Percentiles rank a stretch among this genome's conserved stretches.
Evolutionary conservation across 2,329 filamentous ascomycete species (phyloP).

Genomic region (Dryadomyces quercus-mongolicae): DNA sequence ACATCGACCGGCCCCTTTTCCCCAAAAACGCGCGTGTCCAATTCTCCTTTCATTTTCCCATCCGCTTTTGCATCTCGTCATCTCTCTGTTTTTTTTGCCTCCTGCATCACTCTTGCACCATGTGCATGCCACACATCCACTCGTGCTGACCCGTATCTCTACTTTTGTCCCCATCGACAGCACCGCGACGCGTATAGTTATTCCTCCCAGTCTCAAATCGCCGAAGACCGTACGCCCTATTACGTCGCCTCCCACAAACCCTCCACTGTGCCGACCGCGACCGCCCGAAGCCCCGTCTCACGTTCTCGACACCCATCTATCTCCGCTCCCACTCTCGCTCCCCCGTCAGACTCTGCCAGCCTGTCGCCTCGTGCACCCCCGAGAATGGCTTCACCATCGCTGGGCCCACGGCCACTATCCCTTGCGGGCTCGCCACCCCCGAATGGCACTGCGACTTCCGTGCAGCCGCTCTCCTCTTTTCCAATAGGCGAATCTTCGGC

Average conservation of each 20-base stretch:
- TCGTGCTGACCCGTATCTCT: constrained; percentile 8
- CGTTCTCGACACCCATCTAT: constrained; percentile 25
- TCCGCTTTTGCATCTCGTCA: not conserved
- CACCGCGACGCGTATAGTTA: constrained; percentile 39
- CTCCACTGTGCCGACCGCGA: constrained; percentile 30
- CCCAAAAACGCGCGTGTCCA: not conserved
- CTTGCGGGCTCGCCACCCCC: constrained; percentile 22
- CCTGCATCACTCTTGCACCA: not conserved
- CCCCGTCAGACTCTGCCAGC: constrained; percentile 15
- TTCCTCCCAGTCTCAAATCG: constrained; percentile 19
- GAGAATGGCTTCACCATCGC: constrained; percentile 35
- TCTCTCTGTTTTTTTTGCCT: not conserved
- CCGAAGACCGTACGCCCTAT: constrained; percentile 25
- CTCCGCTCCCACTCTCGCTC: not conserved
- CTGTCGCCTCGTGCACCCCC: constrained; percentile 24
- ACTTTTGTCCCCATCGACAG: constrained; percentile 19
- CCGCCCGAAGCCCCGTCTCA: constrained; percentile 36
- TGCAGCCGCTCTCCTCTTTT: constrained; percentile 20
- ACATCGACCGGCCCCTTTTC: not conserved
- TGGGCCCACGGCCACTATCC: constrained; percentile 29
- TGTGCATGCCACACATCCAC: constrained; percentile 1
- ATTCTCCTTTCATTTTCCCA: not conserved
- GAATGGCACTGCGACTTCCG: constrained; percentile 25
- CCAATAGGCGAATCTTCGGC: constrained; percentile 27
- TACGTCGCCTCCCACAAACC: constrained; percentile 38